phyloP scores from a whole-genome alignment of 2,329 filamentous ascomycete species.

The Orbilia blumenaviensis region DNA sequence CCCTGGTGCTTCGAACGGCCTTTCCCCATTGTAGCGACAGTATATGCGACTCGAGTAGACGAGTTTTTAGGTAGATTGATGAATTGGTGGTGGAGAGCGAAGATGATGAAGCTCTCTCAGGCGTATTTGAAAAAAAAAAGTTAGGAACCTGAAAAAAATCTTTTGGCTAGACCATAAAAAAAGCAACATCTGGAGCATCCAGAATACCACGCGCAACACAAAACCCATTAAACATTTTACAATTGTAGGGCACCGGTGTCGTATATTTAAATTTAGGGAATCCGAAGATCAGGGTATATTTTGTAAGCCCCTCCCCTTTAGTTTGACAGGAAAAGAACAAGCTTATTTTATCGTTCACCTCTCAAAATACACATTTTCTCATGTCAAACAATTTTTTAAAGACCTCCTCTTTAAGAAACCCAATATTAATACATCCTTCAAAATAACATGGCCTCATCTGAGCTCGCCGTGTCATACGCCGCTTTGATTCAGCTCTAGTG shows the following conservation, averaged over 20 bases:
- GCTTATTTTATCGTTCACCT: background rate
- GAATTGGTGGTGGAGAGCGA: background rate
- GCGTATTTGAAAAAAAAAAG: background rate
- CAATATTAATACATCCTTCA: too few relatives aligned
- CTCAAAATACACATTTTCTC: too few relatives aligned
- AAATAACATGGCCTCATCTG: too few relatives aligned
- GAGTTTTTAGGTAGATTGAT: constrained; percentile 16
- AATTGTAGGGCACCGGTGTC: background rate
- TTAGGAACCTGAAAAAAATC: constrained; percentile 31
- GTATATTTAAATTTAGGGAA: background rate
- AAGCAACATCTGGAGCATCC: background rate
- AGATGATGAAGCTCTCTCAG: constrained; percentile 6
- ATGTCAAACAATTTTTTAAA: too few relatives aligned
- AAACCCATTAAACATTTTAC: background rate
- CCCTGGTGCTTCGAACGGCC: constrained; percentile 96
- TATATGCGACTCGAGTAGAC: constrained; percentile 17
- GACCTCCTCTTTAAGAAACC: too few relatives aligned
- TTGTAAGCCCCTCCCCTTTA: too few relatives aligned
- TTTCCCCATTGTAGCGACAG: constrained; percentile 74
- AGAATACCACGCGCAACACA: constrained; percentile 46
- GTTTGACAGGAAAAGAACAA: too few relatives aligned
- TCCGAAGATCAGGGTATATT: too few relatives aligned
- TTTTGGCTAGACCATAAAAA: constrained; percentile 7
- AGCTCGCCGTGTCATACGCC: too few relatives aligned
- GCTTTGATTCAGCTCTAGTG: too few relatives aligned